phyloP scores from a whole-genome alignment of 257 asterid species.

The Haberlea rhodopensis region DNA sequence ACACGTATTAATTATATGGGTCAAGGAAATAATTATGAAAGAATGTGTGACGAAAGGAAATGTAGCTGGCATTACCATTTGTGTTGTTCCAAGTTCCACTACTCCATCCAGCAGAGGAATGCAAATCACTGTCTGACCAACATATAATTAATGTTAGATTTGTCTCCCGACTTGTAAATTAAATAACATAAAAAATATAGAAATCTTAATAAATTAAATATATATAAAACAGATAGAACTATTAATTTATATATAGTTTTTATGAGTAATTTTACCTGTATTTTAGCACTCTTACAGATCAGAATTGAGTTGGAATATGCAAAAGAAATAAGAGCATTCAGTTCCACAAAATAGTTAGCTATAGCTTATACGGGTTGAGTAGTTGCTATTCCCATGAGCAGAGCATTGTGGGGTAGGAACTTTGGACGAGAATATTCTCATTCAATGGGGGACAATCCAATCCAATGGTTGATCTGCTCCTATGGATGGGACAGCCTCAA shows the following conservation, averaged over 20 bases:
- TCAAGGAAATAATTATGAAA: background rate
- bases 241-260: too few species aligned
- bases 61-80: constrained; percentile 41
- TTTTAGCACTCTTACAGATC: constrained; percentile 55
- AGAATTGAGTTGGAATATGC: constrained; percentile 6
- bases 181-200: background rate
- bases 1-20: too few species aligned
- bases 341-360: background rate
- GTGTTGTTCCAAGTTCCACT: constrained; percentile 76
- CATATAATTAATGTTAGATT: background rate
- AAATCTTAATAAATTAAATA: background rate
- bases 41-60: background rate
- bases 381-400: too few species aligned
- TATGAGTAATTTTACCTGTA: constrained; percentile 51
- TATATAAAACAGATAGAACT: too few species aligned
- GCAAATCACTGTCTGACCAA: constrained; percentile 71
- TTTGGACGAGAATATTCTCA: too few species aligned
- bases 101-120: constrained; percentile 83
- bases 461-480: too few species aligned
- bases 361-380: too few species aligned
- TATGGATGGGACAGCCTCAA: too few species aligned
- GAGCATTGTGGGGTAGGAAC: too few species aligned
- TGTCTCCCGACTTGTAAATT: too few species aligned
- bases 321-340: background rate
- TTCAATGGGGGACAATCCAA: too few species aligned